These are phyloP conservation scores for Penicillium griseofulvum DNA, from an alignment of 2,329 filamentous ascomycete genomes.

Conservation along the genomic window DNA sequence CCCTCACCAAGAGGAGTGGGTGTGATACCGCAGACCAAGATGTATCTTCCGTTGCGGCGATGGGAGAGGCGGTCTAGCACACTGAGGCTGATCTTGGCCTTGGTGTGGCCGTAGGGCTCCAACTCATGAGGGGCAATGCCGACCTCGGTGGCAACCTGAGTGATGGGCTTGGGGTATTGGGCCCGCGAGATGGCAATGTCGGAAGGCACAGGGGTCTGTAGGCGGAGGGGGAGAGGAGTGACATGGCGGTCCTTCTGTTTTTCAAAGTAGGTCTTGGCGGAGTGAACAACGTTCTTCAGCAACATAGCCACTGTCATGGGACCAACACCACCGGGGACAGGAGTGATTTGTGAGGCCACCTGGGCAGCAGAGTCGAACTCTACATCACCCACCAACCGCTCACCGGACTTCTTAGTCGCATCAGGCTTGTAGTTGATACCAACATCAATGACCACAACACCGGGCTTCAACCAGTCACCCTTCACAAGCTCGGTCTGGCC, in stretches of 20 bases:
- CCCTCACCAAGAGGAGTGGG: slow-evolving; percentile 95
- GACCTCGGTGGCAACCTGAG: slow-evolving; percentile 76
- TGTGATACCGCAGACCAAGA: slow-evolving; percentile 93
- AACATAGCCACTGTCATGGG: slow-evolving; percentile 99
- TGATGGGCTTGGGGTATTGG: slow-evolving; percentile 90
- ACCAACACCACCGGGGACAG: slow-evolving; percentile 92
- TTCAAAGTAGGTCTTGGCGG: slow-evolving; percentile 77
- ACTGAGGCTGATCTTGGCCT: slow-evolving; percentile 87
- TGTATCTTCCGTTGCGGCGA: slow-evolving; percentile 82
- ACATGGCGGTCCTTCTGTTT: slow-evolving; percentile 77
- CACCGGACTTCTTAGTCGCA: slow-evolving; percentile 82
- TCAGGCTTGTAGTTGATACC: slow-evolving; percentile 96
- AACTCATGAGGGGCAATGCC: slow-evolving; percentile 86
- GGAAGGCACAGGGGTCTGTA: slow-evolving; percentile 80
- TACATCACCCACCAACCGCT: slow-evolving; percentile 90
- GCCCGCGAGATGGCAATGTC: slow-evolving; percentile 89
- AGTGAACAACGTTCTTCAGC: slow-evolving; percentile 88
- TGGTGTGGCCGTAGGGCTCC: slow-evolving; percentile 91
- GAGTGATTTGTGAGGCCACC: slow-evolving; percentile 90
- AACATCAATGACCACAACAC: slow-evolving; percentile 94
- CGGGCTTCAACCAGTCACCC: slow-evolving; percentile 92
- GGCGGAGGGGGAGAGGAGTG: slow-evolving; percentile 76
- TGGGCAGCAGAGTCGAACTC: slow-evolving; percentile 81
- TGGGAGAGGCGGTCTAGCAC: slow-evolving; percentile 81
- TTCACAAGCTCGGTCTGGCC: slow-evolving; percentile 84